These are phyloP conservation scores for Tetrahymena elliotti DNA, from an alignment of 73 alveolate genomes.

Conservation along the genomic window DNA sequence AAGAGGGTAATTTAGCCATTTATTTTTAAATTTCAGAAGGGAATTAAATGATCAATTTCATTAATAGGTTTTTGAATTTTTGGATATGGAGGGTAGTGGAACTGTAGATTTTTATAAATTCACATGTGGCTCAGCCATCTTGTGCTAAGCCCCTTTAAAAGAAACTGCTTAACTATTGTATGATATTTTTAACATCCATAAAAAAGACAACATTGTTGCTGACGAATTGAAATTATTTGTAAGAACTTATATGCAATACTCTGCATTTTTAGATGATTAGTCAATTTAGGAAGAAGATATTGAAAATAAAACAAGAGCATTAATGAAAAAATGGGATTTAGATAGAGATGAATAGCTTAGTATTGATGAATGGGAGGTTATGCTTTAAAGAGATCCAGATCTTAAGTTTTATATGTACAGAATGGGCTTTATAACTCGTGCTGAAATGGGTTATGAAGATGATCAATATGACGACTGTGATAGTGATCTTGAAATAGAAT, in stretches of 20 bases:
- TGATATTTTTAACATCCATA: slow-evolving; percentile 6
- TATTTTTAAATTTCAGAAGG: neutral
- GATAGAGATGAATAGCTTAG: slow-evolving; percentile 26
- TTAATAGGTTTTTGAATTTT: neutral
- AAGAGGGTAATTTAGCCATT: neutral
- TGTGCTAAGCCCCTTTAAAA: slow-evolving; percentile 30
- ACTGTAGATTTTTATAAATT: neutral
- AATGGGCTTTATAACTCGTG: slow-evolving; percentile 32
- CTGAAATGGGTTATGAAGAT: slow-evolving; percentile 31
- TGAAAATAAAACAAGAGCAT: neutral
- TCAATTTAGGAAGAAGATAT: slow-evolving; percentile 7
- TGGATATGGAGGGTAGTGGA: neutral
- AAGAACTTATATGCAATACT: slow-evolving; percentile 1
- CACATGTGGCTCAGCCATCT: neutral
- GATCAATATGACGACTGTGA: slow-evolving; percentile 28
- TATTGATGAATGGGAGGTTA: slow-evolving; percentile 7
- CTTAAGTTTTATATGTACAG: neutral
- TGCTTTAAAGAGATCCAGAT: slow-evolving; percentile 36
- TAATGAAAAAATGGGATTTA: slow-evolving; percentile 33
- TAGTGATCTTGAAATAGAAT: slow-evolving; percentile 32
- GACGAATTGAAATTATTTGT: slow-evolving; percentile 9
- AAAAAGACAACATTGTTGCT: neutral
- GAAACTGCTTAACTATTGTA: slow-evolving; percentile 8
- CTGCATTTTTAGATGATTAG: slow-evolving; percentile 10
- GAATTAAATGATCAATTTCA: neutral